Evolutionary conservation across 1,284 basidiomycete genomes (phyloP), one percentile per base, ranked within the genome.

Genomic region (Amylostereum chailletii): DNA sequence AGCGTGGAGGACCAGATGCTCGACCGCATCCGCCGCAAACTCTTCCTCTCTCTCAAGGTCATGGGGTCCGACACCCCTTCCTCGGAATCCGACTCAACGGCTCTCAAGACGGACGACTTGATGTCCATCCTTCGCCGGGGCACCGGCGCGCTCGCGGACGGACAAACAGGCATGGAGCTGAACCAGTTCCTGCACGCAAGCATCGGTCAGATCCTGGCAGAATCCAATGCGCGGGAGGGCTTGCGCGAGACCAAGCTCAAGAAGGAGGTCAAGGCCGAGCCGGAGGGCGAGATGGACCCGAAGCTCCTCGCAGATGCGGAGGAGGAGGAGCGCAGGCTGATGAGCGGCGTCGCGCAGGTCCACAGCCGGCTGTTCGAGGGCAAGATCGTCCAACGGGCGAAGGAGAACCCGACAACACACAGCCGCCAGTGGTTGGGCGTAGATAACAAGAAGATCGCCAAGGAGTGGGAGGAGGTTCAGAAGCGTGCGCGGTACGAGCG

Each of bases 1-100:
- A 81, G 76, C 47, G 80, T 83, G 34, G 80, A 83, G 58, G 79
- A 83, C 55, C 81, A 83, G 57, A 81, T 81, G 76, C 67, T 81
- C 3, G 77, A 79, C 55, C 71, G 80, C 31, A 70, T 81, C 46
- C 73, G 77, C 11, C 76, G 78, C 46, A 83, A 83, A 57, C 65
- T 83, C 2, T 83, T 81, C 62, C 68, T 83, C 3, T 80, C 80
- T 0, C 54, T 76, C 40, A 81, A 81, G 60, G 71, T 81, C 50
- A 77, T 81, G 73, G 67, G 70, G 33, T 64, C 68, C 1, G 66
- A 65, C 43, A 59, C 60, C 36, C 39, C 58, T 2, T 45, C 60
- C 5, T 58, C 57, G 1, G 38, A 53, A 4, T 47, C 50, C 26
- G 58, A 4, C 50, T 60, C 40, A 54, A 53, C 59, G 1, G 63